Evolutionary conservation across 2,329 filamentous ascomycete species (phyloP).

Genomic region (Tolypocladium cylindrosporum): DNA sequence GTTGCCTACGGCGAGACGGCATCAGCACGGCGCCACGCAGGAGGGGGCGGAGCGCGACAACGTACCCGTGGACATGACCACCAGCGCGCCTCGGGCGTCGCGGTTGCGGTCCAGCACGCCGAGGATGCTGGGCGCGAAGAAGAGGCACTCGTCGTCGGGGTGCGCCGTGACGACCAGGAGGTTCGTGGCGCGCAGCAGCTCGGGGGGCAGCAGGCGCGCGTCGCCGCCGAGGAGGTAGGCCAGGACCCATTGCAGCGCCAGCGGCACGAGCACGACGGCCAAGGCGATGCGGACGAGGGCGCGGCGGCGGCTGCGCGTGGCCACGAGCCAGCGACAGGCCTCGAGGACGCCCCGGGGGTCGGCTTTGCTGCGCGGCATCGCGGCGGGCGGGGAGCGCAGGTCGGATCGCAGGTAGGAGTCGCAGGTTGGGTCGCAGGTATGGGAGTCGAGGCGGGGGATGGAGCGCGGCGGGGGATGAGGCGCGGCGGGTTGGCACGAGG

Average conservation of each 20-base stretch:
- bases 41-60: not conserved
- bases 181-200: constrained; percentile 21
- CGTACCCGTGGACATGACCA: constrained; percentile 21
- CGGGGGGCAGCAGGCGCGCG: constrained; percentile 23
- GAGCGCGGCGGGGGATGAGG: not conserved
- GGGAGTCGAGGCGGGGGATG: too few relatives aligned
- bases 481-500: not conserved
- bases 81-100: constrained; percentile 12
- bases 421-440: too few relatives aligned
- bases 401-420: too few relatives aligned
- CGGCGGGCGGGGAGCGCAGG: too few relatives aligned
- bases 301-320: constrained; percentile 10
- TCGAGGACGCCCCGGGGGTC: not conserved
- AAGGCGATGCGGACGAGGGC: constrained; percentile 7
- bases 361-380: not conserved
- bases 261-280: constrained; percentile 10
- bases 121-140: constrained; percentile 20
- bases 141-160: constrained; percentile 28
- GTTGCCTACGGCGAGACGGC: constrained; percentile 9
- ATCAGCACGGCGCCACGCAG: not conserved
- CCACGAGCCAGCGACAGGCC: constrained; percentile 8
- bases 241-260: constrained; percentile 24
- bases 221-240: constrained; percentile 25
- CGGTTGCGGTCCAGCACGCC: constrained; percentile 19
- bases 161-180: constrained; percentile 28